Base-by-base conservation (phyloP, 2,329 filamentous ascomycete species). In the Talaromyces sp. region DNA sequence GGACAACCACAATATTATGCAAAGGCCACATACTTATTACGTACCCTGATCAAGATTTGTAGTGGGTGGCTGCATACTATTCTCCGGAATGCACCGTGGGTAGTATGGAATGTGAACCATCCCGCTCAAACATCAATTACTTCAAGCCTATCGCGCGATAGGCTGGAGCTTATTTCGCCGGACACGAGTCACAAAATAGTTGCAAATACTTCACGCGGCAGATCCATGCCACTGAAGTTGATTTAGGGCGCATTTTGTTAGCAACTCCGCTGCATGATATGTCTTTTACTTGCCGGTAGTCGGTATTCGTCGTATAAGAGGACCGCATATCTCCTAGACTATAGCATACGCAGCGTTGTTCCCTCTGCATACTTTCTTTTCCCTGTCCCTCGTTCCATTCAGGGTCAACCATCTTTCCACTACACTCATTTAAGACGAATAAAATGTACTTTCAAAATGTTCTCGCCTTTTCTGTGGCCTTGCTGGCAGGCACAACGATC, bases 381-480 rank as follows among this genome's bases (percentile, higher is more conserved):
- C 61, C 41, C 49, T 39, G 49, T 56, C 39, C 13, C 39, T 63
- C 61, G 16, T 63, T 63, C 49, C 49, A 63, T 33, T 47, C 39
- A 47, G 50, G 49, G 52, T 57, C 31, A 60, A n/a, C 24, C n/a
- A 14, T 56, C 27, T 37, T 27, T 37, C 39, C 10, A 22, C 31
- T 10, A 43, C 56, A 59, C 24, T 59, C 56, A 31, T 45, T 59
- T 59, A 3, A 43, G 16, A 59, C 27, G 8, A 45, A 24, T 33
- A 41, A 66, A 22, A 66, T 66, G 64, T 49, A 63, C 50, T 59
- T 63, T 37, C 64, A 66, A 57, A 66, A 22, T 41, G 7, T 61
- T 14, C 35, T 63, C 49, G 50, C 49, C 19, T 13, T 63, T n/a
- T 63, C 57, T 31, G 41, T 60, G 39, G 64, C 56, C 64, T 33